phyloP scores from a whole-genome alignment of 1,139 yeast species.

The Lodderomyces parapsilosis region DNA sequence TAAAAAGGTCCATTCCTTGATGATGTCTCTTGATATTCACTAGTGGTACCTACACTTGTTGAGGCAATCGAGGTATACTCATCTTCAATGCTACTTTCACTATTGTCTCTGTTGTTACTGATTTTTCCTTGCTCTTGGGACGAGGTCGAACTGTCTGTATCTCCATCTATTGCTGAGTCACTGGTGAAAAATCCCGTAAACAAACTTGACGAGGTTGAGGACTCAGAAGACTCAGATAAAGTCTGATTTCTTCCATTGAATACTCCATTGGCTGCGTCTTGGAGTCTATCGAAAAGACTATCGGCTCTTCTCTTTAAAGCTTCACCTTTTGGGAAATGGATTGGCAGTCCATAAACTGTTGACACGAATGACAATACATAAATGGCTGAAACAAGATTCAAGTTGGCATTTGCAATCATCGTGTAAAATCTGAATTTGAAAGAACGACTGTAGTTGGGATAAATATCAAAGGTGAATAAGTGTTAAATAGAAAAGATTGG shows the following conservation, averaged over 20 bases:
- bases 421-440: constrained; percentile 2
- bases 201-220: constrained; percentile 7
- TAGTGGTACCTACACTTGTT: background rate
- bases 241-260: background rate
- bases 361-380: constrained; percentile 11
- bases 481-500: background rate
- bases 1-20: background rate
- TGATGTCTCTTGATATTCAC: background rate
- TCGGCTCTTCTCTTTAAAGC: constrained; percentile 3
- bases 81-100: background rate
- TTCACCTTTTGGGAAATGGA: constrained; percentile 1
- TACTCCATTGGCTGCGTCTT: constrained; percentile 2
- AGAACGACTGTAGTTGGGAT: constrained; percentile 14
- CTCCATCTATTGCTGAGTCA: constrained; percentile 1
- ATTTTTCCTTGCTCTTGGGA: background rate
- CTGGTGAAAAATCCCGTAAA: background rate
- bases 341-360: constrained; percentile 6
- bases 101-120: background rate
- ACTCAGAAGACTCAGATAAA: constrained; percentile 1
- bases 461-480: background rate
- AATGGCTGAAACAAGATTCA: constrained; percentile 12
- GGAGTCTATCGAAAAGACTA: background rate
- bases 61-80: background rate
- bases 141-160: background rate
- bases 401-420: constrained; percentile 12